These are phyloP conservation scores for Knoxdaviesia capensis DNA, from an alignment of 2,329 filamentous ascomycete species.

Conservation along the genomic window DNA sequence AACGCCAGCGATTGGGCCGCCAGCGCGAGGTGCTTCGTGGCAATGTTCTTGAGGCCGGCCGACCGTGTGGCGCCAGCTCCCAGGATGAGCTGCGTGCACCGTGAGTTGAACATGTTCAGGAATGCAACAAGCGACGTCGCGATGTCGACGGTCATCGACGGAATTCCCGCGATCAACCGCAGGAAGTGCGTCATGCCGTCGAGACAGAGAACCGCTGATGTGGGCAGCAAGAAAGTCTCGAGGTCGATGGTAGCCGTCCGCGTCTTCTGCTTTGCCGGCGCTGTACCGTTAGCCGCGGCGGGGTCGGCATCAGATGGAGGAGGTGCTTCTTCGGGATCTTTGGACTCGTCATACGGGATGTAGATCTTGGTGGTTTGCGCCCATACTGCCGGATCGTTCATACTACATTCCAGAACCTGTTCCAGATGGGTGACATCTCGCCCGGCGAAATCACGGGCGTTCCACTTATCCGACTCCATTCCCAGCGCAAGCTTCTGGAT, in stretches of 20 bases:
- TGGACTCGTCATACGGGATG: slow-evolving; percentile 21
- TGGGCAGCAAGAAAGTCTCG: slow-evolving; percentile 69
- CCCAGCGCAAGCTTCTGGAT: slow-evolving; percentile 54
- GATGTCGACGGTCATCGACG: slow-evolving; percentile 73
- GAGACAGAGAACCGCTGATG: slow-evolving; percentile 65
- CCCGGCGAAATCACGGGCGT: slow-evolving; percentile 53
- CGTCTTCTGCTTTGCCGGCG: slow-evolving; percentile 38
- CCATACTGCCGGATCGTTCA: slow-evolving; percentile 49
- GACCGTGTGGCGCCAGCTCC: slow-evolving; percentile 79
- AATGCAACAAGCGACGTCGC: slow-evolving; percentile 65
- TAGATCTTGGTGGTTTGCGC: slow-evolving; percentile 37
- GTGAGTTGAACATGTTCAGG: slow-evolving; percentile 83
- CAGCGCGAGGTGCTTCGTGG: slow-evolving; percentile 81
- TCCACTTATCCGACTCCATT: slow-evolving; percentile 70
- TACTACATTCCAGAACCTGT: slow-evolving; percentile 49
- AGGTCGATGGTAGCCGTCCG: slow-evolving; percentile 63
- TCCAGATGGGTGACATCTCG: slow-evolving; percentile 37
- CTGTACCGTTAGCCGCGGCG: slow-evolving; percentile 23
- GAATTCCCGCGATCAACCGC: slow-evolving; percentile 65
- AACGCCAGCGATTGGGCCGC: slow-evolving; percentile 81
- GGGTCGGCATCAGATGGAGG: slow-evolving; percentile 13
- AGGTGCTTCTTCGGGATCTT: slow-evolving; percentile 13
- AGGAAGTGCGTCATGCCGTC: slow-evolving; percentile 67
- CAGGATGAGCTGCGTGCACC: slow-evolving; percentile 88
- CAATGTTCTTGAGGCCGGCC: slow-evolving; percentile 88